Evolutionary conservation across 129 eudicot genomes (phyloP).

Genomic region (Flaveria bidentis): DNA sequence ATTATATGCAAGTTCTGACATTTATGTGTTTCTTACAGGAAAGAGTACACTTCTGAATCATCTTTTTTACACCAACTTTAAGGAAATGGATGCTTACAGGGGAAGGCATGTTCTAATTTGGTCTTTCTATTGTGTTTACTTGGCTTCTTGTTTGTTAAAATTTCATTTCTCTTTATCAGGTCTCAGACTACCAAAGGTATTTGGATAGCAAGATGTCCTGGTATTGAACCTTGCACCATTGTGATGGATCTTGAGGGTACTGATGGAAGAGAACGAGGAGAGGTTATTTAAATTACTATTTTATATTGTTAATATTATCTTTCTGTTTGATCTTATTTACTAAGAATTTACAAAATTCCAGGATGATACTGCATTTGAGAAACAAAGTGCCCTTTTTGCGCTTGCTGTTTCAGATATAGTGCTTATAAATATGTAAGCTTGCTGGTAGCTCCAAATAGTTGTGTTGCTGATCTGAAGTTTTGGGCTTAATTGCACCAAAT

Average conservation of each 20-base stretch:
- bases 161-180: constrained; percentile 40
- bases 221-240: constrained; percentile 92
- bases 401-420: constrained; percentile 99
- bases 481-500: background rate
- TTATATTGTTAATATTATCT: background rate
- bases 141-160: background rate
- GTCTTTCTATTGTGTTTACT: constrained; percentile 16
- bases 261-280: constrained; percentile 99
- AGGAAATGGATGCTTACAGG: constrained; percentile 97
- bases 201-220: constrained; percentile 89
- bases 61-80: constrained; percentile 80
- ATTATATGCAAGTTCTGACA: constrained; percentile 20
- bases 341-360: constrained; percentile 24
- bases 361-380: constrained; percentile 97
- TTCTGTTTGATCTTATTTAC: background rate
- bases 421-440: constrained; percentile 91
- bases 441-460: background rate
- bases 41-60: constrained; percentile 90
- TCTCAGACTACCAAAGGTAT: constrained; percentile 98
- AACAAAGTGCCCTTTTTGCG: constrained; percentile 95
- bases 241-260: constrained; percentile 99
- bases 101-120: constrained; percentile 67
- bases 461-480: constrained; percentile 1
- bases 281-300: constrained; percentile 45
- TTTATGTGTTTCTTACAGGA: constrained; percentile 48